Base-by-base conservation (phyloP, 306 rosid genomes). In the Nissolia schottii region DNA sequence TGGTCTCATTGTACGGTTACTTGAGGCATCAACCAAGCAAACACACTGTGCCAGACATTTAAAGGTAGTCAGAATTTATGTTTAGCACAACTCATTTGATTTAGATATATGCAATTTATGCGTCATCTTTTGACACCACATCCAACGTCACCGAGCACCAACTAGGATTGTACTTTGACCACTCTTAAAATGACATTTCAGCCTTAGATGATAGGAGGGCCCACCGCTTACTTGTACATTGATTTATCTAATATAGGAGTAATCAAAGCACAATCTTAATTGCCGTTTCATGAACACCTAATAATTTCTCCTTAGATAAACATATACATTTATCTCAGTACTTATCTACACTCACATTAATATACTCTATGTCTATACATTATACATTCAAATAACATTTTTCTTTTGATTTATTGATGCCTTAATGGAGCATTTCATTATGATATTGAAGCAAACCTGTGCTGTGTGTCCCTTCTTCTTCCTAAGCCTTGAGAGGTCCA, bases 1-100 rank as follows among this genome's bases (percentile, higher is more conserved):
- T 40, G 97, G 97, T 24, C 97, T 88, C 97, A 92, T 87, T 53
- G 97, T 92, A 13, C 97, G 96, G 69, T 87, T 89, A 28, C 90
- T 94, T 73, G 59, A 56, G 4, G 71, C 87, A 67, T 92, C 97
- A 66, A 92, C 96, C 85, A 92, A 77, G 91, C 97, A 92, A 83
- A 92, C 94, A 79, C 97, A 92, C 97, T 92, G 62, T 6, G 7
- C 38, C 49, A 77, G 27, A 84, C 57, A 66, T 34, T 6, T 45
- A 55, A 38, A n/a, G n/a, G 38, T 67, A 48, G 80, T 74, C 45
- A 61, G 46, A 63, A 16, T 38, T 69, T 64, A 69, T 85, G 59
- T 29, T 41, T 57, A 29, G 7, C 3, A 46, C 59, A 80, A 49
- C 9, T 31, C 40, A 53, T 49, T 66, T 45, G 6, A 45, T 5